Percentiles rank a stretch among this genome's conserved stretches.
phyloP scores from a whole-genome alignment of 2,329 filamentous ascomycete genomes.

The Cytospora piceicola region DNA sequence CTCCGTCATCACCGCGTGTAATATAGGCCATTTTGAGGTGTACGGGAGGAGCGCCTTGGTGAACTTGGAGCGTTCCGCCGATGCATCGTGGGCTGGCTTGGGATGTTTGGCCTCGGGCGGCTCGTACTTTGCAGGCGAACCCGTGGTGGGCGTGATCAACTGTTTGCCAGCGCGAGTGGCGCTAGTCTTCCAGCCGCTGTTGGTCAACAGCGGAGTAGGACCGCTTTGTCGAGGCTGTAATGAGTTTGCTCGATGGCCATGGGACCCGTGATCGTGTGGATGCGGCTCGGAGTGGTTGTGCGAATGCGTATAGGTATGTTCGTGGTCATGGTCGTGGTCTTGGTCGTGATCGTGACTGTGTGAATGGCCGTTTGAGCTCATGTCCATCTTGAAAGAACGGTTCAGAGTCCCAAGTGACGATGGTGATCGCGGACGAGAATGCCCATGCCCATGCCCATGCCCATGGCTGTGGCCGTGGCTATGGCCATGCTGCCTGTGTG shows the following conservation, averaged over 20 bases:
- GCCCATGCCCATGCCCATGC: slow-evolving; percentile 38
- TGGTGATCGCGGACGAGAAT: slow-evolving; percentile 46
- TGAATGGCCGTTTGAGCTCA: slow-evolving; percentile 38
- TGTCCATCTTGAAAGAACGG: slow-evolving; percentile 40
- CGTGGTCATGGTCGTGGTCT: slow-evolving; percentile 36
- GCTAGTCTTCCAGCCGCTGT: slow-evolving; percentile 48
- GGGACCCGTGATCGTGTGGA: slow-evolving; percentile 36
- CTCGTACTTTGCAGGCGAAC: slow-evolving; percentile 40
- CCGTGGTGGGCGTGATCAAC: slow-evolving; percentile 40
- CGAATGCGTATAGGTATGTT: slow-evolving; percentile 40
- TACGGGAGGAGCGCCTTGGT: slow-evolving; percentile 74
- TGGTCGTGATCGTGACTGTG: slow-evolving; percentile 40
- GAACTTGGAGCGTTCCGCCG: slow-evolving; percentile 64
- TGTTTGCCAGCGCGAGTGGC: slow-evolving; percentile 47
- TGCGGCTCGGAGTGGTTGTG: slow-evolving; percentile 40
- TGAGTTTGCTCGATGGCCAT: slow-evolving; percentile 41
- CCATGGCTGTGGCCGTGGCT: neutral
- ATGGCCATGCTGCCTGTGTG: slow-evolving; percentile 45
- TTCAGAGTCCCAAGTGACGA: slow-evolving; percentile 46
- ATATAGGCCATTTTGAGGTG: slow-evolving; percentile 72
- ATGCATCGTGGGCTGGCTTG: slow-evolving; percentile 40
- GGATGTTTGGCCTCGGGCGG: slow-evolving; percentile 33
- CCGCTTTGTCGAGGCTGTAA: slow-evolving; percentile 41
- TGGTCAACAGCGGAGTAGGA: slow-evolving; percentile 38
- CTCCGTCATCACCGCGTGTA: slow-evolving; percentile 85